These are phyloP conservation scores for Sordariomycetes sp. DNA, from an alignment of 2,329 filamentous ascomycete genomes.

Conservation along the genomic window DNA sequence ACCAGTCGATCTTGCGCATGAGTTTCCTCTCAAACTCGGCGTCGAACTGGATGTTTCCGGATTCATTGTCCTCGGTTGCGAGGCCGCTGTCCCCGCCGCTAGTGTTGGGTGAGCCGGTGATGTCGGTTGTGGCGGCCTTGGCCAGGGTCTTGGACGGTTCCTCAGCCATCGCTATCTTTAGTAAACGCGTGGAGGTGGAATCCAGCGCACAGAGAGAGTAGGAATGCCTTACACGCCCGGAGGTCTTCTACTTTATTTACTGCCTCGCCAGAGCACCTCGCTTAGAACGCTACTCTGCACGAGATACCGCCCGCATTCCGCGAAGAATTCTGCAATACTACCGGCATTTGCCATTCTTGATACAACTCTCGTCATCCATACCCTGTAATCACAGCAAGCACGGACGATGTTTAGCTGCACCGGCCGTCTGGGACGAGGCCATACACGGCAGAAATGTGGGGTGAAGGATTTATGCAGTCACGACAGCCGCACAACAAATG, in stretches of 20 bases:
- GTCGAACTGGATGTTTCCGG: constrained; percentile 10
- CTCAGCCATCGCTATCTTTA: not conserved
- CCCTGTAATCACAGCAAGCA: constrained; percentile 9
- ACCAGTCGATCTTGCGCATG: constrained; percentile 13
- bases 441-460: too few relatives aligned
- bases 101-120: not conserved
- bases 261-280: too few relatives aligned
- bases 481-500: too few relatives aligned
- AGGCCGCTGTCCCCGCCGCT: constrained; percentile 15
- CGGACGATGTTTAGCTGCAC: not conserved
- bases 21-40: constrained; percentile 14
- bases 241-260: too few relatives aligned
- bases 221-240: too few relatives aligned
- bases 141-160: not conserved
- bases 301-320: too few relatives aligned
- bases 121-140: not conserved
- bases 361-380: constrained; percentile 10
- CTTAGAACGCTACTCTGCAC: too few relatives aligned
- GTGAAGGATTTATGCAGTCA: too few relatives aligned
- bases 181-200: not conserved
- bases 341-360: too few relatives aligned
- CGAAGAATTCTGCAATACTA: too few relatives aligned
- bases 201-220: not conserved
- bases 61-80: constrained; percentile 22
- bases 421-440: too few relatives aligned